phyloP scores from a whole-genome alignment of 1,284 basidiomycete species.

The Ceratobasidium sp. region DNA sequence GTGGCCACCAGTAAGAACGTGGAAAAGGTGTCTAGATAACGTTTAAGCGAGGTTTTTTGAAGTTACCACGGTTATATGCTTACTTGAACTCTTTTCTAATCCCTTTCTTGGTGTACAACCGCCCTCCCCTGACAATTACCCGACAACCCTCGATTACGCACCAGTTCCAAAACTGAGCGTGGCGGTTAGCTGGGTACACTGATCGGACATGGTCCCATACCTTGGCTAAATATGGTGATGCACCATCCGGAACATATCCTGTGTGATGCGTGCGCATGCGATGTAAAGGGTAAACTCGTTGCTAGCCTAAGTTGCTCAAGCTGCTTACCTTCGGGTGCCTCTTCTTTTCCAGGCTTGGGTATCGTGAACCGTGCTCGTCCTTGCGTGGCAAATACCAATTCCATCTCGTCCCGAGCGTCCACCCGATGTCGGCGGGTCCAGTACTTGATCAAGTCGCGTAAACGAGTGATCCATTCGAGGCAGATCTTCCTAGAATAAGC shows the following conservation, averaged over 20 bases:
- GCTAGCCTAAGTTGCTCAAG: neutral
- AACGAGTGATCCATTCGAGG: conserved; percentile 81
- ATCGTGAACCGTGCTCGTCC: conserved; percentile 63
- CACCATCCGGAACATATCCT: conserved; percentile 48
- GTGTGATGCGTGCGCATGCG: neutral
- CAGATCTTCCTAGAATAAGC: conserved; percentile 63
- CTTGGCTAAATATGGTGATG: conserved; percentile 48
- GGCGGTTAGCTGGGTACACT: conserved; percentile 62
- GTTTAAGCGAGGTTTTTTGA: neutral
- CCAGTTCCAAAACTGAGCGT: conserved; percentile 81
- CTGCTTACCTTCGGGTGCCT: conserved; percentile 28
- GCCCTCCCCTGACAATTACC: conserved; percentile 76
- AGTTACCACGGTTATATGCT: conserved; percentile 53
- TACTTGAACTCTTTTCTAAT: conserved; percentile 77
- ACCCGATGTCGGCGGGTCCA: conserved; percentile 79
- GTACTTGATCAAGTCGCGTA: conserved; percentile 75
- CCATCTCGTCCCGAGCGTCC: conserved; percentile 84
- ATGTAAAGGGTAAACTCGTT: neutral
- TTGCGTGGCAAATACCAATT: conserved; percentile 68
- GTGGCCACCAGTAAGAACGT: conserved; percentile 72
- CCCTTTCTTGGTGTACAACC: conserved; percentile 75
- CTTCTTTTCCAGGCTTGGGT: conserved; percentile 56
- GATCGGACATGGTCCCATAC: conserved; percentile 2
- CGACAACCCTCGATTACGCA: conserved; percentile 81
- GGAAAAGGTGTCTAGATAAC: conserved; percentile 64